Base-by-base conservation (phyloP, 202 grass and related monocot species). In the Bolboschoenoplectus hybrid region DNA sequence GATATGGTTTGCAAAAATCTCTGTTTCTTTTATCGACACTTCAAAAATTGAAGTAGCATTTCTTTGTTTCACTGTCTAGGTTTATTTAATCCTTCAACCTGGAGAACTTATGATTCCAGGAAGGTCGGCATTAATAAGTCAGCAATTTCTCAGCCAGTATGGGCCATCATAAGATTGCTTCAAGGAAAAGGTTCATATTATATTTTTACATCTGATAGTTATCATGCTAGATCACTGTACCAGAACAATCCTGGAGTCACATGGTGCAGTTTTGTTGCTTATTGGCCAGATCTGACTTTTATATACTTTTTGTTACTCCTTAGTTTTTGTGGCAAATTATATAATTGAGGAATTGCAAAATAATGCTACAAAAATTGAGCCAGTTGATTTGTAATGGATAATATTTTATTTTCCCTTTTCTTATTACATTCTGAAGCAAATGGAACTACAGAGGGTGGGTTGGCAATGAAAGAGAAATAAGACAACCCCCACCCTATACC, bases 41-140 rank as follows among this genome's bases (percentile, higher is more conserved):
- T 16, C 52, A 17, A 2, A 66, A 2, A 52, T 14, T 36, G 11
- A 46, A 60, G 57, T 82, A 46, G 55, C 75, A 45, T 80, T 61
- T 40, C 74, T 16, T 3, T 87, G 82, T 88, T 63, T 58, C 32
- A 66, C 55, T 47, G 19, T 88, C 76, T 53, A 98, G 95, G 91
- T 81, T 82, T 64, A 10, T 82, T 86, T 79, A 85, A 98, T 86
- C 87, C 86, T 89, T 95, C 93, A 9, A 65, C 71, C 9, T 92
- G 93, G 95, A 93, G 47, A 84, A 66, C 26, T n/a, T 73, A 93
- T 46, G 81, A 98, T 87, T 93, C 93, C 0, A 93, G 90, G 68
- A 26, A 47, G 80, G 57, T 88, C 47, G 91, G 93, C 38, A 92
- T 98, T 81, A 34, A 67, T 55, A 32, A 4, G 2, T 82, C 60